phyloP scores from a whole-genome alignment of 192 early-diverging fungal genomes.

The Blastocladiella britannica region DNA sequence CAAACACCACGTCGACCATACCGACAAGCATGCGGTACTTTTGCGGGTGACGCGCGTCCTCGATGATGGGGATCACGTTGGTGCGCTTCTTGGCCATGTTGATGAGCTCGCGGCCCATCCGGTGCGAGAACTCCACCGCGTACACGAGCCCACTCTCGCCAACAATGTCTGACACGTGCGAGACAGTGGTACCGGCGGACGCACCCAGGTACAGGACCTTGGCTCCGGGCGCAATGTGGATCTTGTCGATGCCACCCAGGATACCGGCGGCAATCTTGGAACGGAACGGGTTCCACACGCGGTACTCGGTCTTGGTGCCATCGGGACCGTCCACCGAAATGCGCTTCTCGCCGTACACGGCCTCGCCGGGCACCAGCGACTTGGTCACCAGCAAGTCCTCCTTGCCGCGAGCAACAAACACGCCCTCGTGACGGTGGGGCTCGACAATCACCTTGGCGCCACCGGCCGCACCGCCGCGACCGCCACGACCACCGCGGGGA shows the following conservation, averaged over 20 bases:
- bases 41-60: constrained; percentile 98
- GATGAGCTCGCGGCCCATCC: constrained; percentile 94
- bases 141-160: constrained; percentile 75
- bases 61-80: constrained; percentile 97
- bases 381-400: constrained; percentile 97
- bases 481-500: constrained; percentile 25
- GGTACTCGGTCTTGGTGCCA: constrained; percentile 90
- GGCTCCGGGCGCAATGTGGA: constrained; percentile 81
- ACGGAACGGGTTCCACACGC: constrained; percentile 99
- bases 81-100: constrained; percentile 99
- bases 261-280: constrained; percentile 96
- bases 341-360: constrained; percentile 96
- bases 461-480: constrained; percentile 51
- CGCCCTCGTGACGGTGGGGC: constrained; percentile 83
- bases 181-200: constrained; percentile 82
- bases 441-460: constrained; percentile 91
- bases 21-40: constrained; percentile 98
- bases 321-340: constrained; percentile 86
- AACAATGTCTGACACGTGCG: constrained; percentile 43
- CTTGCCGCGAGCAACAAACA: constrained; percentile 96
- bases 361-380: constrained; percentile 93
- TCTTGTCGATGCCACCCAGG: constrained; percentile 86
- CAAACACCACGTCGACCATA: constrained; percentile 98
- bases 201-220: constrained; percentile 97
- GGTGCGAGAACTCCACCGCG: constrained; percentile 98